Base-by-base conservation (phyloP, 2,329 filamentous ascomycete genomes). In the Pyrenophora graminea region DNA sequence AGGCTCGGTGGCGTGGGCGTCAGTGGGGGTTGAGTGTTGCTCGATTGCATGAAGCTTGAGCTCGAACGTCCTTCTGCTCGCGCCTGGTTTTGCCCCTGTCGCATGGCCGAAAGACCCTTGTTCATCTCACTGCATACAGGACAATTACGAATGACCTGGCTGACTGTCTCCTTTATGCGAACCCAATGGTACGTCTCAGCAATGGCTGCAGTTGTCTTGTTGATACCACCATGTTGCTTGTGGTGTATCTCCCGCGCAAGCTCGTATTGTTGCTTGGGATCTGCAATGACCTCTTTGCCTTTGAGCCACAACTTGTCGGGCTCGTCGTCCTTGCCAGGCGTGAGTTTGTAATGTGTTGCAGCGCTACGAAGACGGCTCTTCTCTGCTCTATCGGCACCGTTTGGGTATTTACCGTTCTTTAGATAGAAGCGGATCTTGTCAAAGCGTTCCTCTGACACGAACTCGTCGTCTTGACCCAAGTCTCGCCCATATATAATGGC, bases 391-490 rank as follows among this genome's bases (percentile, higher is more conserved):
- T 97, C 91, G 69, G 93, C 92, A 56, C 92, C 93, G 66, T 88
- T 87, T 53, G 94, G 94, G 74, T 99, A 97, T 74, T 92, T 91
- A 69, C 88, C 88, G 73, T 92, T 91, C 76, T 96, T 95, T 69
- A 97, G 85, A 76, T 97, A 97, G 80, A 90, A 97, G 69, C 92
- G 89, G 72, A 97, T 97, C 81, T 97, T 97, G 80, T 97, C 93
- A 80, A 97, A 97, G 63, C 94, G 90, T 78, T 97, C 92, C 79
- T 97, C 92, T 74, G 88, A 92, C 66, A 93, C 88, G 71, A 90
- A 87, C 72, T 94, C 90, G 70, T 94, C 90, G 65, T 90, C 87
- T 32, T 76, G 75, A 46, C 76, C 77, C 2, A 82, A 69, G 55
- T 85, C 83, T 19, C 84, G 77, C 5, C 91, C 91, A 75, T 78